phyloP scores from a whole-genome alignment of 2,329 filamentous ascomycete species.

The Beauveria sp. region DNA sequence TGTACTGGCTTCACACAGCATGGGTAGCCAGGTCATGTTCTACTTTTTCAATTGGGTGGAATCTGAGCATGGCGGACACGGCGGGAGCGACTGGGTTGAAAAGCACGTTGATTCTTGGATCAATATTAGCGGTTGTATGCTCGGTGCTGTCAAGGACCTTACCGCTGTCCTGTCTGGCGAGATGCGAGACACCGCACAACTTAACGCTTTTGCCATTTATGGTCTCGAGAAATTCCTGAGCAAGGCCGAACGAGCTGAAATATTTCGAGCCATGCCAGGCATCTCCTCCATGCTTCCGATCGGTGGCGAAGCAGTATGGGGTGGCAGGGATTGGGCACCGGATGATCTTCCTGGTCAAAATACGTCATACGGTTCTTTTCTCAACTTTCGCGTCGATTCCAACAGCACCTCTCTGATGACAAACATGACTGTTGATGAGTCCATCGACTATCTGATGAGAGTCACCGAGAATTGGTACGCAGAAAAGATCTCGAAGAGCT shows the following conservation, averaged over 20 bases:
- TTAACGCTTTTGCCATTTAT: slow-evolving; percentile 94
- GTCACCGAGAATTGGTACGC: slow-evolving; percentile 82
- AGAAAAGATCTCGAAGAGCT: slow-evolving; percentile 62
- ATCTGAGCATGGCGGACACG: slow-evolving; percentile 66
- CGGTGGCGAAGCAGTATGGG: slow-evolving; percentile 92
- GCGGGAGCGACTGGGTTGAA: slow-evolving; percentile 85
- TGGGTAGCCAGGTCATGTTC: slow-evolving; percentile 93
- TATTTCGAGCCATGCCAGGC: slow-evolving; percentile 95
- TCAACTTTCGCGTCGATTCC: slow-evolving; percentile 69
- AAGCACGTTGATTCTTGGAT: slow-evolving; percentile 89
- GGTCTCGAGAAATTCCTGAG: slow-evolving; percentile 93
- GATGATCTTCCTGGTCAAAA: slow-evolving; percentile 73
- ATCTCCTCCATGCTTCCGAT: slow-evolving; percentile 95
- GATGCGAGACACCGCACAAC: slow-evolving; percentile 96
- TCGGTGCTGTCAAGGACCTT: slow-evolving; percentile 85
- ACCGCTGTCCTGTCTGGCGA: slow-evolving; percentile 89
- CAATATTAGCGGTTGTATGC: slow-evolving; percentile 97
- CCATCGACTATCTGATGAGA: slow-evolving; percentile 69
- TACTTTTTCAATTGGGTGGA: slow-evolving; percentile 80
- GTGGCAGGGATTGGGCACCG: slow-evolving; percentile 77
- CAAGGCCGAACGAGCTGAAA: slow-evolving; percentile 81
- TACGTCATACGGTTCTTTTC: slow-evolving; percentile 67
- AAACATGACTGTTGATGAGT: slow-evolving; percentile 77
- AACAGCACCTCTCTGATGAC: slow-evolving; percentile 56
- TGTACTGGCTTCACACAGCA: slow-evolving; percentile 86